Conservation (phyloP, 345 rosid species). For the Melastoma malabathricum region DNA sequence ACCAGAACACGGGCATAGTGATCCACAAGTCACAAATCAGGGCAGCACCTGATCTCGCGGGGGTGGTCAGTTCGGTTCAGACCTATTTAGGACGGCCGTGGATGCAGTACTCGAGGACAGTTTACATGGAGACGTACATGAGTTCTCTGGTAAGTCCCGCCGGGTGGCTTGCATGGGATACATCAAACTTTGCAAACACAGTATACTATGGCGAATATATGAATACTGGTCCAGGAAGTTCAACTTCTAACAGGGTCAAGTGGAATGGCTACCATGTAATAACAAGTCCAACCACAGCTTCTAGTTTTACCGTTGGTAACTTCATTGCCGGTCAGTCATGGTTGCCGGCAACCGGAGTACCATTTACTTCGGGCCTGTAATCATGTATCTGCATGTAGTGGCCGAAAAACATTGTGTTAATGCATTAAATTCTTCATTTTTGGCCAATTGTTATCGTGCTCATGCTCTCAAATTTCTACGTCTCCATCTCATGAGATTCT, state of each 20-base stretch:
- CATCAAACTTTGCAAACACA: conserved; percentile 33
- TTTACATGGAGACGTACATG: conserved; percentile 38
- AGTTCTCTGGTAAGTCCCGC: conserved; percentile 31
- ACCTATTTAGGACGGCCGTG: conserved; percentile 63
- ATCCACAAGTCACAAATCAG: conserved; percentile 38
- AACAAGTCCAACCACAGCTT: conserved; percentile 26
- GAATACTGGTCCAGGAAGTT: conserved; percentile 57
- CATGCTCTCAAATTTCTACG: too few species aligned
- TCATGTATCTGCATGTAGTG: not conserved
- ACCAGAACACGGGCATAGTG: conserved; percentile 46
- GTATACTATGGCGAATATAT: conserved; percentile 58
- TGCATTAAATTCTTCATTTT: too few species aligned
- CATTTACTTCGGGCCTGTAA: conserved; percentile 51
- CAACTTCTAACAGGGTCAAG: conserved; percentile 36
- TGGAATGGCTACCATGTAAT: conserved; percentile 65
- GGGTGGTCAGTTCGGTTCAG: conserved; percentile 9
- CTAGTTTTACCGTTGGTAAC: conserved; percentile 35
- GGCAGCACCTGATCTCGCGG: conserved; percentile 23
- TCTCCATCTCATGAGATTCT: too few species aligned
- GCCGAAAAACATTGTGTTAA: too few species aligned
- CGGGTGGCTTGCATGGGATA: conserved; percentile 61
- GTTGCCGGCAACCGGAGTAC: conserved; percentile 48
- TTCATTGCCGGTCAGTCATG: conserved; percentile 43
- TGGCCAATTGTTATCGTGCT: not conserved
- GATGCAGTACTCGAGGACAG: conserved; percentile 50